A percentile compares a stretch with the other conserved stretches of the same genome.
These are phyloP conservation scores for Mollisiaceae sp. DNA, from an alignment of 2,329 filamentous ascomycete genomes.

Conservation along the genomic window DNA sequence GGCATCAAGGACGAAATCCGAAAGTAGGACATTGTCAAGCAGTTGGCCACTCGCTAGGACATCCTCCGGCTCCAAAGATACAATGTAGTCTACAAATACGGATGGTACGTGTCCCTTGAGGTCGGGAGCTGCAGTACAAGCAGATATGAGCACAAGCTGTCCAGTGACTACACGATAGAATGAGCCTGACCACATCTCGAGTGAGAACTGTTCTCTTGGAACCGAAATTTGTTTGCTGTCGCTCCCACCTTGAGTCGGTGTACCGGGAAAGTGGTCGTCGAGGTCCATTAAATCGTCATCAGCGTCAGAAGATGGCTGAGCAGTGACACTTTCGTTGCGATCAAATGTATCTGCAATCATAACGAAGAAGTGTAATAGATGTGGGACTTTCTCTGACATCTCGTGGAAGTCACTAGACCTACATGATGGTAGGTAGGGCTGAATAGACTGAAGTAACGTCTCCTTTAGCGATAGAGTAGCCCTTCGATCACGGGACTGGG, in stretches of 20 bases:
- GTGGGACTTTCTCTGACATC: slow-evolving; percentile 29
- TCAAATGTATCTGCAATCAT: slow-evolving; percentile 33
- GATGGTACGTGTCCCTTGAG: slow-evolving; percentile 53
- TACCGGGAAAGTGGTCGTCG: slow-evolving; percentile 67
- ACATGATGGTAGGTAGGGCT: slow-evolving; percentile 39
- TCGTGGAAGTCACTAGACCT: slow-evolving; percentile 26
- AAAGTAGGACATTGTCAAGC: slow-evolving; percentile 57
- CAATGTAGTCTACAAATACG: slow-evolving; percentile 55
- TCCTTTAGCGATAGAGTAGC: slow-evolving; percentile 25
- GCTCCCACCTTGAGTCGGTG: slow-evolving; percentile 54
- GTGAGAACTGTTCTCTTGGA: slow-evolving; percentile 47
- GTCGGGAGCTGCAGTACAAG: slow-evolving; percentile 30
- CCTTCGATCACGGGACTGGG: neutral
- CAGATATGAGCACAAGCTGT: slow-evolving; percentile 35
- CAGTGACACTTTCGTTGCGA: slow-evolving; percentile 17
- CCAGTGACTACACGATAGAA: slow-evolving; percentile 35
- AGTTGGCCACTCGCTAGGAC: slow-evolving; percentile 57
- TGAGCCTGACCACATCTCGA: slow-evolving; percentile 36
- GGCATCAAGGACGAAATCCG: slow-evolving; percentile 56
- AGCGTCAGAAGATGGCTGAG: slow-evolving; percentile 7
- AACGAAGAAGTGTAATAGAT: slow-evolving; percentile 36
- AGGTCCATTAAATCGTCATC: slow-evolving; percentile 67
- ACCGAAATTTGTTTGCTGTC: slow-evolving; percentile 44
- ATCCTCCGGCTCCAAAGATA: slow-evolving; percentile 57
- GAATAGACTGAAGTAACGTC: slow-evolving; percentile 37